Evolutionary conservation across 257 asterid genomes (phyloP), one percentile per base, ranked within the genome.

Genomic region (Lycium ferocissimum): DNA sequence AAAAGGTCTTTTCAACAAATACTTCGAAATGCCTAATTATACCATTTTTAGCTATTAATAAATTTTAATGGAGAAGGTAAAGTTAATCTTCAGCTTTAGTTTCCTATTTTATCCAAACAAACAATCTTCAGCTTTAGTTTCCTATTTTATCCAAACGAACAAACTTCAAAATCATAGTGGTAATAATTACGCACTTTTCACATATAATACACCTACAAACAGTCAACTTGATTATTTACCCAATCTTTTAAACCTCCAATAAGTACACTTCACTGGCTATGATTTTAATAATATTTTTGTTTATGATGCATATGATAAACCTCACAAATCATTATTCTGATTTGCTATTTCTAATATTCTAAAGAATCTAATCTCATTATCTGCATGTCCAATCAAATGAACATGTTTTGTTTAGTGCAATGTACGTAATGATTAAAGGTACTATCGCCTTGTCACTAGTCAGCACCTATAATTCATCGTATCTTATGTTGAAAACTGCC

Each of bases 141-240:
- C 63, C 67, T n/a, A n/a, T 5, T 10, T 15, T 9, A 33, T 9
- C 14, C 57, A 69, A 69, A 72, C 65, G 17, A 58, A 58, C 65
- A 58, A 58, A 58, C 65, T 58, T 26, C 65, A 58, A 35, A 56
- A 37, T 11, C 9, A 12, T n/a, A 84, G 86, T 84, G 86, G 76
- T 40, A 75, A 22, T 37, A 35, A 56, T 5, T 37, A 45, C 59
- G 7, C 38, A 38, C 4, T 15, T 57, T 57, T 70, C 45, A 17
- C 38, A 15, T 53, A 12, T 53, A 10, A 61, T n/a, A 54, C 35
- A 15, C 7, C 15, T 14, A 61, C 10, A n/a, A 7, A 54, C 22
- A 20, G 45, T 20, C 4, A 38, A 43, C 5, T 58, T 58, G 22
- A 58, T 58, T 15, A 58, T 58, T 13, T 15, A 6, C 0, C 63